Conservation (phyloP, 495 filamentous ascomycete genomes). For the Neurospora terricola region DNA sequence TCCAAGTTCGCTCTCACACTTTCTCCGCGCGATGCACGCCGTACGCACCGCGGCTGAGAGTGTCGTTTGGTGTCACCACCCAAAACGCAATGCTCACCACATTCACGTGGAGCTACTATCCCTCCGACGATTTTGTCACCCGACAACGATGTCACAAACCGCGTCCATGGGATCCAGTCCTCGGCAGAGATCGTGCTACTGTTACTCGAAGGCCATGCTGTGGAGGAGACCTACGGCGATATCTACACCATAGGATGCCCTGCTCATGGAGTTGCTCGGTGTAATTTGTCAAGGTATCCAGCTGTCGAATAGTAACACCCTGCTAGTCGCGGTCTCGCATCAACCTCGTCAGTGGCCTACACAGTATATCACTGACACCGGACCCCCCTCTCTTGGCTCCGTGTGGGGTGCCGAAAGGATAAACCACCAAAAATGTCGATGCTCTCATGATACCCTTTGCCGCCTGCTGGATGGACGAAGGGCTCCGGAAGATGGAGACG, state of each 20-base stretch:
- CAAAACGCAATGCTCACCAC: neutral
- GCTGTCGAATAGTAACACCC: constrained; percentile 8
- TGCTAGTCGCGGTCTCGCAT: constrained; percentile 8
- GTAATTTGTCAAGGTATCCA: neutral
- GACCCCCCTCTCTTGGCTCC: neutral
- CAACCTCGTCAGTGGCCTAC: neutral
- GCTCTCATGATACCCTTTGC: neutral
- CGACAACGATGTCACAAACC: neutral
- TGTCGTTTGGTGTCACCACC: neutral
- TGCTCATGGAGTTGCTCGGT: neutral
- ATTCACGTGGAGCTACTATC: neutral
- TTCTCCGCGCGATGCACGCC: neutral
- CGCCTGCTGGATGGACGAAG: neutral
- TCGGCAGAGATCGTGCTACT: neutral
- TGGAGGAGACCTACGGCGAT: neutral
- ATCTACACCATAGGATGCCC: neutral
- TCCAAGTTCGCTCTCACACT: constrained; percentile 3
- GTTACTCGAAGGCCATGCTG: neutral
- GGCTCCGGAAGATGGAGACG: neutral
- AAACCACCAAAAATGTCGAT: neutral
- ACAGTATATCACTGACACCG: neutral
- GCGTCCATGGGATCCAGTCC: neutral
- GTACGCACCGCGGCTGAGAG: neutral
- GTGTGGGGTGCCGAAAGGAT: neutral
- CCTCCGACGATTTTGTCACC: neutral